Base-by-base conservation (phyloP, 2,329 filamentous ascomycete genomes). In the Neofusicoccum sp. region DNA sequence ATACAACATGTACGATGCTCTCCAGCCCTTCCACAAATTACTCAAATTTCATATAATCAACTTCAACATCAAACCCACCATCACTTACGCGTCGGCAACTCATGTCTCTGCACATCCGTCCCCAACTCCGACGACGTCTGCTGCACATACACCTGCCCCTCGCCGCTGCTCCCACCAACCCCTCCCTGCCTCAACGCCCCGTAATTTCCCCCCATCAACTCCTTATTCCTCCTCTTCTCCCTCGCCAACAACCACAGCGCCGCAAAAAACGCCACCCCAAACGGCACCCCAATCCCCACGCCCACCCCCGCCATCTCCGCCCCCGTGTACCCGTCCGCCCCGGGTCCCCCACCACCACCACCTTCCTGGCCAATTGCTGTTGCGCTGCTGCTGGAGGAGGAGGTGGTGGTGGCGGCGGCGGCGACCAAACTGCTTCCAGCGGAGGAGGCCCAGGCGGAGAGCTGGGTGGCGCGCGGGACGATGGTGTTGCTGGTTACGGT, bases 281-380 rank as follows among this genome's bases (percentile, higher is more conserved):
- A 41, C 12, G 62, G 62, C 16, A 50, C 47, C 14, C 62, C 62
- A 8, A 64, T 49, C 9, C 59, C 59, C n/a, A 58, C 48, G 16
- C 60, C 59, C 29, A 64, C 8, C n/a, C 58, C 62, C n/a, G 62
- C 48, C 56, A 64, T 52, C 6, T 43, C 56, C 5, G 34, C 62
- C 29, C 33, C 47, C 22, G 45, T 52, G 39, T 64, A 62, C n/a
- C 37, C 48, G 45, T 56, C 47, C 11, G 8, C 47, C 22, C 49
- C 60, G 16, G 9, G 14, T 3, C 33, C 36, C 31, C 45, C 22
- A 6, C 52, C 22, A 6, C 28, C 43, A 28, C 43, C 43, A n/a
- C n/a, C 43, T 22, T 45, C 43, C 6, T 6, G 6, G 52, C 37
- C 33, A 31, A 41, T 6, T 33, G 36, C 22, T 22, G 36, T 29